phyloP scores from a whole-genome alignment of 176 grass and related monocot genomes.

The Zoysia pacifica region DNA sequence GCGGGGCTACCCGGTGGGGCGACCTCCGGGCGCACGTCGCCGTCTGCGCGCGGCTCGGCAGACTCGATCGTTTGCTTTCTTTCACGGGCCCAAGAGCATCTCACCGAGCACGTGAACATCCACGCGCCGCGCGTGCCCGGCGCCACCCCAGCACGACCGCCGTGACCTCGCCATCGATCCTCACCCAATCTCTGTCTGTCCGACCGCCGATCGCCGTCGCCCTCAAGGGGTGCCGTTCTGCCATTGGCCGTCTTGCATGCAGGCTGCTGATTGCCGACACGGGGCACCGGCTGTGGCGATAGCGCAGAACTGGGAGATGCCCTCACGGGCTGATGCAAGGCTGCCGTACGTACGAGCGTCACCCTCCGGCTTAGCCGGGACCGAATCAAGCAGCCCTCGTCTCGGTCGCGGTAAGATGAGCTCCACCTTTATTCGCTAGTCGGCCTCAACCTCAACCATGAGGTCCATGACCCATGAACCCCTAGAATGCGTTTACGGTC shows the following conservation, averaged over 20 bases:
- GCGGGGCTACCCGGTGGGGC: no score
- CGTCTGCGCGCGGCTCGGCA: background rate
- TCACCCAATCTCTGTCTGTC: no score
- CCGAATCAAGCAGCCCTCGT: no score
- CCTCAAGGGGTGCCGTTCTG: no score
- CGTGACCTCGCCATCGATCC: background rate
- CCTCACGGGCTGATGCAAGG: background rate
- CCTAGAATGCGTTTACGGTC: no score
- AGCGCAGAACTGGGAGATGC: background rate
- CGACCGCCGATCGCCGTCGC: no score
- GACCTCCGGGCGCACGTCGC: background rate
- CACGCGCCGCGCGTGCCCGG: conserved; percentile 43
- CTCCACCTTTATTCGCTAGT: conserved; percentile 21
- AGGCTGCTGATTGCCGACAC: conserved; percentile 15
- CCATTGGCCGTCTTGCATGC: no score
- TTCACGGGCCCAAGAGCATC: conserved; percentile 6
- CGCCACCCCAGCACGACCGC: background rate
- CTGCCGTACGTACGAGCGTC: background rate
- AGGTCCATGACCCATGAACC: no score
- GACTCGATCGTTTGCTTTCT: background rate
- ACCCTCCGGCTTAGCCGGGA: background rate
- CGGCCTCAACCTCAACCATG: background rate
- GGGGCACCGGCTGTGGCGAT: background rate
- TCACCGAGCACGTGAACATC: conserved; percentile 35
- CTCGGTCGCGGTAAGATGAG: background rate